These are phyloP conservation scores for Schizophyllum commune DNA, from an alignment of 1,284 basidiomycete species.

Conservation along the genomic window DNA sequence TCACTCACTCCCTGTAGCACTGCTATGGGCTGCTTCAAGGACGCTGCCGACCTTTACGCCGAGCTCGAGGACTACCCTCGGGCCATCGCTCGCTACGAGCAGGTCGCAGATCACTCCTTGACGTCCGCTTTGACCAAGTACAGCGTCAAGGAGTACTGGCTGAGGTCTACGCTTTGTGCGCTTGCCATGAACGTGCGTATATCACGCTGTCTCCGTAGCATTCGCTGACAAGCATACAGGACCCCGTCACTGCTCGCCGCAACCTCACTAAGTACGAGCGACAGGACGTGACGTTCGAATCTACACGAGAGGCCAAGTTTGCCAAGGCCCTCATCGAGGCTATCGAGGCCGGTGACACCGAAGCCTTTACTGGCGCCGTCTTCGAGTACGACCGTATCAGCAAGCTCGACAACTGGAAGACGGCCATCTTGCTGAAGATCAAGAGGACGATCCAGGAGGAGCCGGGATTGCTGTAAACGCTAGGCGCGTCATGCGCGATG, in stretches of 20 bases:
- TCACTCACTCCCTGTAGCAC: conserved; percentile 50
- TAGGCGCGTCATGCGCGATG: not conserved
- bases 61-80: conserved; percentile 80
- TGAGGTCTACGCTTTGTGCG: conserved; percentile 83
- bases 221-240: conserved; percentile 38
- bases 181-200: conserved; percentile 64
- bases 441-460: conserved; percentile 71
- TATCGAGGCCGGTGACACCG: conserved; percentile 72
- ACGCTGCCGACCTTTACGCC: conserved; percentile 92
- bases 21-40: conserved; percentile 92
- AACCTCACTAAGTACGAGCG: conserved; percentile 70
- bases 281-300: conserved; percentile 75
- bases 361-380: conserved; percentile 74
- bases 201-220: not conserved
- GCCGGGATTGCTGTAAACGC: conserved; percentile 33
- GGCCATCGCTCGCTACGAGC: conserved; percentile 85
- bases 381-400: conserved; percentile 84
- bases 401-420: conserved; percentile 95
- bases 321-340: conserved; percentile 70
- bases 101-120: conserved; percentile 85
- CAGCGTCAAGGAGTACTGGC: conserved; percentile 97
- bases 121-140: conserved; percentile 90
- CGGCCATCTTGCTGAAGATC: conserved; percentile 78
- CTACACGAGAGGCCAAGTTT: conserved; percentile 89
- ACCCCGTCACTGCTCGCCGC: conserved; percentile 76